A percentile compares a stretch with the other conserved stretches of the same genome.
phyloP scores from a whole-genome alignment of 306 rosid genomes.

The Pachyrhizus erosus region DNA sequence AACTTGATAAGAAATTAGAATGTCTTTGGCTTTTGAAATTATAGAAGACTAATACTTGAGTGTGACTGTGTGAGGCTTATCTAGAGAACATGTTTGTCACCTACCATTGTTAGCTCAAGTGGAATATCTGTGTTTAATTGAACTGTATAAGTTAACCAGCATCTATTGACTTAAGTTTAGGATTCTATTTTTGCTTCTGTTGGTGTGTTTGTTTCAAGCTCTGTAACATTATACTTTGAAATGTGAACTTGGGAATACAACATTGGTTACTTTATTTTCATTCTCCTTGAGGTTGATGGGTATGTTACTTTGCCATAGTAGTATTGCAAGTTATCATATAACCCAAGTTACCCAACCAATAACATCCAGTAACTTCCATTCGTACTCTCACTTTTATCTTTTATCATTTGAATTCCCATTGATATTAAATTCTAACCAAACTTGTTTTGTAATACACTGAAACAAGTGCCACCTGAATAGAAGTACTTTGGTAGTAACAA shows the following conservation, averaged over 20 bases:
- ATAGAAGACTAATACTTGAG: background rate
- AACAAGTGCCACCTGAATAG: background rate
- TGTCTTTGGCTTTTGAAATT: background rate
- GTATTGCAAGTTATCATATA: background rate
- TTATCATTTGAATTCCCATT: background rate
- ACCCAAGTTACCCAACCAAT: background rate
- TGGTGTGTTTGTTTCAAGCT: background rate
- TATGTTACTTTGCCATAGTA: background rate
- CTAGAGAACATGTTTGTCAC: constrained; percentile 22
- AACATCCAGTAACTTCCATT: background rate
- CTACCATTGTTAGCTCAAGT: constrained; percentile 12
- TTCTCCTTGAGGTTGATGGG: background rate
- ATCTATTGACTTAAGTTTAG: background rate
- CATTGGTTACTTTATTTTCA: background rate
- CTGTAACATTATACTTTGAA: background rate
- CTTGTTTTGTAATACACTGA: background rate
- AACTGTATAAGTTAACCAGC: background rate
- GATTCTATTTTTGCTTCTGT: background rate
- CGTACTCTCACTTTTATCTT: background rate
- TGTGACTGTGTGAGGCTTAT: background rate
- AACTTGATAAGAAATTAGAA: background rate
- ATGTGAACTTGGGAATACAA: background rate
- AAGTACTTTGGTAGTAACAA: background rate
- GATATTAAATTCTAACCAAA: background rate
- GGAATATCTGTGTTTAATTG: background rate